phyloP scores from a whole-genome alignment of 2,329 filamentous ascomycete genomes.

The Aspergillus melleus region DNA sequence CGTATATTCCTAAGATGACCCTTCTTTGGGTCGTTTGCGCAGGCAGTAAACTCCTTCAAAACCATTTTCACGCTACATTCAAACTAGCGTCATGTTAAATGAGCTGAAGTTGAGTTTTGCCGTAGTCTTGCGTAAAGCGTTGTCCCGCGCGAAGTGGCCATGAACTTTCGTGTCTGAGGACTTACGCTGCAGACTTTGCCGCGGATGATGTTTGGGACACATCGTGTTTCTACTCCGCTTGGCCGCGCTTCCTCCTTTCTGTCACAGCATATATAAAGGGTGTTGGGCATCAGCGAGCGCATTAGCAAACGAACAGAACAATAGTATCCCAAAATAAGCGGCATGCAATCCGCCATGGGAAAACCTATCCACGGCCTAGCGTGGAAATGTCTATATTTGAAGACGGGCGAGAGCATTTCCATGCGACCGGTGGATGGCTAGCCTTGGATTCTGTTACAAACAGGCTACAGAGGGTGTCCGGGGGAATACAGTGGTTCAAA shows the following conservation, averaged over 20 bases:
- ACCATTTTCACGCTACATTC: constrained; percentile 27
- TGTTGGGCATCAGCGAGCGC: constrained; percentile 53
- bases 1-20: constrained; percentile 25
- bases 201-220: constrained; percentile 27
- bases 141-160: constrained; percentile 43
- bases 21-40: constrained; percentile 25
- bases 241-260: constrained; percentile 21
- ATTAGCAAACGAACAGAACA: constrained; percentile 50
- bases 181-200: constrained; percentile 33
- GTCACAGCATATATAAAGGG: constrained; percentile 20
- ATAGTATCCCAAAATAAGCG: constrained; percentile 9
- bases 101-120: constrained; percentile 58
- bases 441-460: background rate
- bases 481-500: constrained; percentile 1
- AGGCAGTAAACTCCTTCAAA: constrained; percentile 39
- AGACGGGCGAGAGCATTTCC: constrained; percentile 5
- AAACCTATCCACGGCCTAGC: background rate
- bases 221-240: constrained; percentile 23
- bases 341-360: background rate
- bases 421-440: background rate
- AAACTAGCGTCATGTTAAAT: constrained; percentile 30
- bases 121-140: constrained; percentile 50
- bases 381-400: background rate
- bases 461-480: constrained; percentile 8
- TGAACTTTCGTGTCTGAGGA: constrained; percentile 27